Conservation (phyloP, 495 filamentous ascomycete genomes). For the Pyrenula massariospora region DNA sequence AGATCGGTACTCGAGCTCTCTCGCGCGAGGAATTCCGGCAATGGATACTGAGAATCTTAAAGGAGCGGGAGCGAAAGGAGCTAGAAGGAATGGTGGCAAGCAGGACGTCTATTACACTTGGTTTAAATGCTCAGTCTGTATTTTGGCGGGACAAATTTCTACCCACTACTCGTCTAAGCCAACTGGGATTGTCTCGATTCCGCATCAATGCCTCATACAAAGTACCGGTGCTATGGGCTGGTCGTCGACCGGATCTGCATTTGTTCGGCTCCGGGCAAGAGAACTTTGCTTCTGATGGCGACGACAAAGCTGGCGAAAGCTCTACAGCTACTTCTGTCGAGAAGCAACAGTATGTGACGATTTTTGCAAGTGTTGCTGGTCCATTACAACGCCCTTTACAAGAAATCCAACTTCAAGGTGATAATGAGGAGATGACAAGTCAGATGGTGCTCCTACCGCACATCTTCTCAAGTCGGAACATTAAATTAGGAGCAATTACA, state of each 20-base stretch:
- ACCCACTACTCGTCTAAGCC: slow-evolving; percentile 8
- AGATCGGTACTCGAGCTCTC: slow-evolving; percentile 32
- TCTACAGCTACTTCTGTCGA: not conserved
- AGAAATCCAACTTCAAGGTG: slow-evolving; percentile 9
- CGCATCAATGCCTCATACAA: slow-evolving; percentile 24
- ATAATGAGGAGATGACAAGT: slow-evolving; percentile 16
- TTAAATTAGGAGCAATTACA: slow-evolving; percentile 23
- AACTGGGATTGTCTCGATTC: slow-evolving; percentile 17
- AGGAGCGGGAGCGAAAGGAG: slow-evolving; percentile 25
- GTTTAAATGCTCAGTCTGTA: slow-evolving; percentile 28
- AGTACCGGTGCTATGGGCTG: slow-evolving; percentile 4
- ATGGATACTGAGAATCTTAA: slow-evolving; percentile 38
- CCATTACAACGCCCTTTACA: slow-evolving; percentile 13
- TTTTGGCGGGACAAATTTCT: slow-evolving; percentile 20
- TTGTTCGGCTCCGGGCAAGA: slow-evolving; percentile 5
- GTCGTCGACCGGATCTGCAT: not conserved
- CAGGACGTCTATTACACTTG: slow-evolving; percentile 27
- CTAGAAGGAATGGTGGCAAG: slow-evolving; percentile 31
- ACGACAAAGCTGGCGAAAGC: slow-evolving; percentile 2
- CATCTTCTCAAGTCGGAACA: slow-evolving; percentile 13
- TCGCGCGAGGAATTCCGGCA: slow-evolving; percentile 32
- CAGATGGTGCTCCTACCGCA: slow-evolving; percentile 17
- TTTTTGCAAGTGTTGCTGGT: slow-evolving; percentile 22
- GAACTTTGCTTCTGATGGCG: slow-evolving; percentile 7
- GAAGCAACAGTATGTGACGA: slow-evolving; percentile 13